Evolutionary conservation across 2,329 filamentous ascomycete genomes (phyloP).

Genomic region (Verticillium longisporum): DNA sequence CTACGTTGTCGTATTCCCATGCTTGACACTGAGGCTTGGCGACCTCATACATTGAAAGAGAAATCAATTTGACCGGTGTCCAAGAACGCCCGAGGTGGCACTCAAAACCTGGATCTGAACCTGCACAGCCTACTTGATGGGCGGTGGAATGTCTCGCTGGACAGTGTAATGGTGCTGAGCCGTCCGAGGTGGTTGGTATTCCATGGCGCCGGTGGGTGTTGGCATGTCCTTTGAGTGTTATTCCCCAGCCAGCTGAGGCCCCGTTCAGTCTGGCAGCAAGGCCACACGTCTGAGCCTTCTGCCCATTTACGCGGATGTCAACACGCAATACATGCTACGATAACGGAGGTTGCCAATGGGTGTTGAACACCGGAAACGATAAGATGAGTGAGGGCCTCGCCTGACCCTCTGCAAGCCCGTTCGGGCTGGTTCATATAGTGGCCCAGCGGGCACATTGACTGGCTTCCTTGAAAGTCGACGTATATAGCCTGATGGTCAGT

Average conservation of each 20-base stretch:
- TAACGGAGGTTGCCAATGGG: not conserved
- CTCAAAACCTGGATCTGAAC: not conserved
- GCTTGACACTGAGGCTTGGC: too few species aligned
- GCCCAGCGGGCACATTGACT: not conserved
- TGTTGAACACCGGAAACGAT: not conserved
- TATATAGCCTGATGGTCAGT: not conserved
- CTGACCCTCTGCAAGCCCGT: not conserved
- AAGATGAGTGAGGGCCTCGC: not conserved
- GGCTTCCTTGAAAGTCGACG: not conserved
- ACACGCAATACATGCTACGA: not conserved
- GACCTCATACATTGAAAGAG: too few species aligned
- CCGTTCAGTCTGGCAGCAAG: not conserved
- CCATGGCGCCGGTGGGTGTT: not conserved
- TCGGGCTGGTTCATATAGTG: not conserved
- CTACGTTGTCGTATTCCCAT: too few species aligned
- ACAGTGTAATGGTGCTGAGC: not conserved
- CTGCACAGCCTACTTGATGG: not conserved
- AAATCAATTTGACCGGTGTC: not conserved
- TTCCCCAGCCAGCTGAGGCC: not conserved
- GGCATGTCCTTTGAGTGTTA: not conserved
- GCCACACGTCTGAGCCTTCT: not conserved
- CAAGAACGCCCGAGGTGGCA: not conserved
- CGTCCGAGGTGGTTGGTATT: not conserved
- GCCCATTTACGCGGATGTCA: not conserved
- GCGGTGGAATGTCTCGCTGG: not conserved